Evolutionary conservation across 257 asterid genomes (phyloP).

Genomic region (Jacaranda copaia): DNA sequence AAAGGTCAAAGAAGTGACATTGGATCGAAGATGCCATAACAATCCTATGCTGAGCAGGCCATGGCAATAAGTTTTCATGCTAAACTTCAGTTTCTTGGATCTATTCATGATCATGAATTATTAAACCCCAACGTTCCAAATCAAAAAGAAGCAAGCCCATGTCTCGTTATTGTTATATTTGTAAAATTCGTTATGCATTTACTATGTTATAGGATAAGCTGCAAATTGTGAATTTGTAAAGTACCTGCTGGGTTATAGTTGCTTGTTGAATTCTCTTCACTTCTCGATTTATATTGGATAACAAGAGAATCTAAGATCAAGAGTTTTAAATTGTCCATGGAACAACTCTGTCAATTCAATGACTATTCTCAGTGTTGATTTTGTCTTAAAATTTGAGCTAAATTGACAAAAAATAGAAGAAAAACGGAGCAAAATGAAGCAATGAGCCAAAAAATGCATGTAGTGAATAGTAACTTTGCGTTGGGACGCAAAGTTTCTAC

Average conservation of each 20-base stretch:
- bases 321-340: constrained; percentile 24
- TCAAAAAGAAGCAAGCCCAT: constrained; percentile 30
- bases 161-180: constrained; percentile 4
- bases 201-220: neutral
- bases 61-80: constrained; percentile 38
- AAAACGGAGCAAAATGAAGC: too few species aligned
- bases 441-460: too few species aligned
- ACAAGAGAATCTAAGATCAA: neutral
- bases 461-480: too few species aligned
- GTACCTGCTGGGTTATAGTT: constrained; percentile 17
- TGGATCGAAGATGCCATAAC: constrained; percentile 23
- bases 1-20: constrained; percentile 7
- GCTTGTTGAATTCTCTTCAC: neutral
- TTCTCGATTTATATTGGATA: neutral
- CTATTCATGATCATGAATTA: constrained; percentile 26
- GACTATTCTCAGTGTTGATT: too few species aligned
- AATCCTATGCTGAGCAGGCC: constrained; percentile 21
- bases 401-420: too few species aligned
- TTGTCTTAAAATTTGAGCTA: too few species aligned
- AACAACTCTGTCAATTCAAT: constrained; percentile 14
- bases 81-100: constrained; percentile 31
- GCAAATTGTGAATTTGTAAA: neutral
- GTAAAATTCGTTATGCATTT: neutral
- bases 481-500: too few species aligned
- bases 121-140: constrained; percentile 20